Percentiles rank a stretch among this genome's conserved stretches.
Conservation (phyloP, 176 grass and related monocot genomes). For the Cenchrus fungigraminus region DNA sequence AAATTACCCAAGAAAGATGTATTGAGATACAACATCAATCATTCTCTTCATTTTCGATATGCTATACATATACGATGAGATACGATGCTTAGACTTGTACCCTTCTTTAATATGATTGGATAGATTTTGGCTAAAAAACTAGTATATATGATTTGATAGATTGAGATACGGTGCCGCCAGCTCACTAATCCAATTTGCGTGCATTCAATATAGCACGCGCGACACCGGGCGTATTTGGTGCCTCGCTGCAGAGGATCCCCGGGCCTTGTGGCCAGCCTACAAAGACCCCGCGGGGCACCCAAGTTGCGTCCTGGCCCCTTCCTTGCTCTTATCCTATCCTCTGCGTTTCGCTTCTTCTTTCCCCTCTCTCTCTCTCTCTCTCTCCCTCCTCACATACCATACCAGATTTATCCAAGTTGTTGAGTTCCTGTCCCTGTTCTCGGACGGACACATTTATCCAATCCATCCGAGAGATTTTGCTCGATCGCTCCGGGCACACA, state of each 20-base stretch:
- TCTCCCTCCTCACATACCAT: background rate
- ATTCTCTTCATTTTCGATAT: no score
- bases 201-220: background rate
- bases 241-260: slow-evolving; percentile 38
- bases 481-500: slow-evolving; percentile 33
- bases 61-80: background rate
- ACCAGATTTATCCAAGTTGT: slow-evolving; percentile 11
- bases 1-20: background rate
- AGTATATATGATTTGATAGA: background rate
- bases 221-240: background rate
- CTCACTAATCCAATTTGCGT: background rate
- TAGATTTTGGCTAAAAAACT: background rate
- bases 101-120: background rate
- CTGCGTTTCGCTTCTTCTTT: background rate
- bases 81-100: background rate
- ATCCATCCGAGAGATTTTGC: slow-evolving; percentile 39
- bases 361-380: background rate
- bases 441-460: slow-evolving; percentile 47
- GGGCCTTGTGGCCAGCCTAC: slow-evolving; percentile 20
- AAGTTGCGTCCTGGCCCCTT: slow-evolving; percentile 23
- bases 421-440: slow-evolving; percentile 45
- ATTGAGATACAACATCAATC: background rate
- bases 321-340: slow-evolving; percentile 55
- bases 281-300: slow-evolving; percentile 48
- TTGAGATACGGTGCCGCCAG: background rate